A percentile compares a stretch with the other conserved stretches of the same genome.
phyloP scores from a whole-genome alignment of 129 eudicot species.

The Flaveria sonorensis region DNA sequence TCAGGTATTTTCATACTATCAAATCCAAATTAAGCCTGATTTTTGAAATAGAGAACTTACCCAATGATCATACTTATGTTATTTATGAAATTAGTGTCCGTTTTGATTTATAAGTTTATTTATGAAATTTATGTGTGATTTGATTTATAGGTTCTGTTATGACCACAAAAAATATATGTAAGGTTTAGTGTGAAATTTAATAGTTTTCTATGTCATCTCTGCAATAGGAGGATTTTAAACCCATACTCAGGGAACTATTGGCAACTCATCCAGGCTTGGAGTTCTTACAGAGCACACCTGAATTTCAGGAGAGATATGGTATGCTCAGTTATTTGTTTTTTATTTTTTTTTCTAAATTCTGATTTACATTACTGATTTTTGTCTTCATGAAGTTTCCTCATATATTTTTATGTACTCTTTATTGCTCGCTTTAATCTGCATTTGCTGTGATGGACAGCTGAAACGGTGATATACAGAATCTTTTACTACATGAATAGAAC shows the following conservation, averaged over 20 bases:
- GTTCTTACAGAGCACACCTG: slow-evolving; percentile 89
- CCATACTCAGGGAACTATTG: slow-evolving; percentile 83
- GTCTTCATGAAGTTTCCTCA: not conserved
- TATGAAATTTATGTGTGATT: not conserved
- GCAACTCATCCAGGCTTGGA: slow-evolving; percentile 95
- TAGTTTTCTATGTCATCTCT: slow-evolving; percentile 13
- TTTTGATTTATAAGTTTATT: not conserved
- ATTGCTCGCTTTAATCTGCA: slow-evolving; percentile 6
- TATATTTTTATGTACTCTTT: not conserved
- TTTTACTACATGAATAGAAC: slow-evolving; percentile 86
- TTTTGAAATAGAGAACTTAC: not conserved
- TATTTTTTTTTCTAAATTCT: not conserved
- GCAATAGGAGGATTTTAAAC: slow-evolving; percentile 86
- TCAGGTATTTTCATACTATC: slow-evolving; percentile 50
- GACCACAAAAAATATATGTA: not conserved
- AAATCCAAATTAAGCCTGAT: not conserved
- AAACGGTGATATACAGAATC: slow-evolving; percentile 96
- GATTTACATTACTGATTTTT: not conserved
- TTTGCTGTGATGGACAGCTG: slow-evolving; percentile 62
- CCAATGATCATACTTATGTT: not conserved
- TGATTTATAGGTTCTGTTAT: not conserved
- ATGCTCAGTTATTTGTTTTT: not conserved
- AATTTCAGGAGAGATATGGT: slow-evolving; percentile 98
- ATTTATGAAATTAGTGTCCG: not conserved
- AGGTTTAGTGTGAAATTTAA: not conserved